phyloP scores from a whole-genome alignment of 2,329 filamentous ascomycete species.

The Plenodomus biglobosus region DNA sequence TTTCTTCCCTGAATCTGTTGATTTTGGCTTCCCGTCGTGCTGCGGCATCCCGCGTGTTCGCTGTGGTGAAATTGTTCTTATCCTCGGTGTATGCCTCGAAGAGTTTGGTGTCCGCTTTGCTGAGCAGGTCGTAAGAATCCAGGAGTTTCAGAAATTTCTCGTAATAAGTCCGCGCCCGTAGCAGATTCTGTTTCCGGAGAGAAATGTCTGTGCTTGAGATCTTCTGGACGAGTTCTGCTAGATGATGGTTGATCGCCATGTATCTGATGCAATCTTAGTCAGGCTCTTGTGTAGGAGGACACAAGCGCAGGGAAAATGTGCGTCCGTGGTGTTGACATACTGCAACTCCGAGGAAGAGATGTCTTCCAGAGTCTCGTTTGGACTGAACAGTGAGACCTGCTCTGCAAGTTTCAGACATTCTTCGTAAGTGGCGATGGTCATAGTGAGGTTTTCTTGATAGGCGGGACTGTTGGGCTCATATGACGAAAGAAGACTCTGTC shows the following conservation, averaged over 20 bases:
- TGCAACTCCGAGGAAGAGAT: conserved; percentile 80
- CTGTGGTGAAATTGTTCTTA: conserved; percentile 71
- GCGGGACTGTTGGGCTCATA: conserved; percentile 64
- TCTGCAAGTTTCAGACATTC: conserved; percentile 70
- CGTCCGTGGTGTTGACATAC: conserved; percentile 44
- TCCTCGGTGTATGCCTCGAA: conserved; percentile 73
- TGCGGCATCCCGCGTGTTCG: conserved; percentile 65
- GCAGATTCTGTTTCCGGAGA: conserved; percentile 62
- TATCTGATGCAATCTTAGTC: conserved; percentile 53
- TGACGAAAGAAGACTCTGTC: conserved; percentile 61
- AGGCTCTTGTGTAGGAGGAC: not conserved
- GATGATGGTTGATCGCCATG: conserved; percentile 72
- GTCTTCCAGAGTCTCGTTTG: conserved; percentile 88
- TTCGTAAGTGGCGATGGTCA: conserved; percentile 70
- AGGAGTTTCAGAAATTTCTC: conserved; percentile 76
- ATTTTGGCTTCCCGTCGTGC: conserved; percentile 82
- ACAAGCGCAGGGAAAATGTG: not conserved
- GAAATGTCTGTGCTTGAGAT: conserved; percentile 58
- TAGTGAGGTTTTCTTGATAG: conserved; percentile 68
- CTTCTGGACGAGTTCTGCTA: conserved; percentile 77
- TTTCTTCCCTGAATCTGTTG: conserved; percentile 79
- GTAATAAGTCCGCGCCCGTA: conserved; percentile 67
- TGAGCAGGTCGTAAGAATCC: conserved; percentile 76
- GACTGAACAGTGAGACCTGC: conserved; percentile 79
- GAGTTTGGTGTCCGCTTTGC: conserved; percentile 64